Base-by-base conservation (phyloP, 148 eudicot species). In the Silene conica region DNA sequence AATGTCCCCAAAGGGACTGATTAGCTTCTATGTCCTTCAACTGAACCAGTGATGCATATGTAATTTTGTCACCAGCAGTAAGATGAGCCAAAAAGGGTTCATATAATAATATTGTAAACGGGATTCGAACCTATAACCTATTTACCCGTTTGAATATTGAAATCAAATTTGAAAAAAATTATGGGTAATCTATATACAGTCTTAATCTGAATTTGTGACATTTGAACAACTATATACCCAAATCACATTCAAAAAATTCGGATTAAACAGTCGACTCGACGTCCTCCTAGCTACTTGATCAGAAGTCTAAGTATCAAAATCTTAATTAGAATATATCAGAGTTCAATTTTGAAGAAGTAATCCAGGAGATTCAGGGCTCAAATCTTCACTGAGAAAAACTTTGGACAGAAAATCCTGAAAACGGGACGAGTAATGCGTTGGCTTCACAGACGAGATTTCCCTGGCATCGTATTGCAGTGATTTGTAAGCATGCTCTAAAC, bases 401-500 rank as follows among this genome's bases (percentile, higher is more conserved):
- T 82, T 71, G 69, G 71, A 67, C 38, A 84, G 75, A 50, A 78
- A 84, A n/a, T 84, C 84, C 62, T 72, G 82, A 66, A 84, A 81
- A 7, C 86, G 80, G 56, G 76, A 45, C 70, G 86, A 58, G 62
- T 84, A 84, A 23, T 65, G 70, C 63, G 55, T 70, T 52, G 86
- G 86, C n/a, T 75, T 75, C 38, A 84, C 86, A 48, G 84, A 57
- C 3, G 86, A 75, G 26, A 84, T 81, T 1, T 70, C 34, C 60
- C 76, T 81, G 7, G 84, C 67, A 59, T 78, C 59, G n/a, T 78
- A 81, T 3, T 84, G 82, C 38, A 84, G 28, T 1, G 86, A 81
- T 45, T 84, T 84, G 73, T 78, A 81, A 15, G 76, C 86, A 59
- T 84, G 86, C 78, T 84, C 86, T 2, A 84, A 45, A 46, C 77